Percentiles rank a stretch among this genome's conserved stretches.
Conservation (phyloP, 768 basidiomycete species). For the Rhizopogon vulgaris region DNA sequence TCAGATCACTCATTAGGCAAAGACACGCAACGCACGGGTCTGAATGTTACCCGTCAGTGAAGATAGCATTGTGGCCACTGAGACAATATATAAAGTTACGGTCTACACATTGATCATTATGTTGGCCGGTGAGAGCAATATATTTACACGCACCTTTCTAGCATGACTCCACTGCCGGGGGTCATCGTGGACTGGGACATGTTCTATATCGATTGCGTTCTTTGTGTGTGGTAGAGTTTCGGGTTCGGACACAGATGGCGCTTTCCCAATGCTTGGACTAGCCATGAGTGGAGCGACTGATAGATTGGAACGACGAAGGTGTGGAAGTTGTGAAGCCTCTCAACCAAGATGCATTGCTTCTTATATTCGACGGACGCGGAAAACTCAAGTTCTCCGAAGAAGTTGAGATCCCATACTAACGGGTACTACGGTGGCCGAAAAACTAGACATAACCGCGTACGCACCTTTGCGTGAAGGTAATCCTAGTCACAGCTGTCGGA, state of each 20-base stretch:
- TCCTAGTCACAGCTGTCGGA: too few species aligned
- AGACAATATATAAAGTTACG: slow-evolving; percentile 22
- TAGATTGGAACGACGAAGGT: not conserved
- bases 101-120: slow-evolving; percentile 10
- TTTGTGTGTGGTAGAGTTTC: not conserved
- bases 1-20: not conserved
- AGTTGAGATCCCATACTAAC: not conserved
- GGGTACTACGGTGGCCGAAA: not conserved
- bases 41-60: slow-evolving; percentile 24
- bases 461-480: not conserved
- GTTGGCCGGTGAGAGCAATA: not conserved
- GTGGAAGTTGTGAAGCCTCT: not conserved
- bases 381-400: not conserved
- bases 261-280: not conserved
- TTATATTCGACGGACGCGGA: not conserved
- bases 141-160: slow-evolving; percentile 41
- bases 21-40: slow-evolving; percentile 16
- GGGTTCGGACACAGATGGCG: not conserved
- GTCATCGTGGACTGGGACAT: slow-evolving; percentile 45
- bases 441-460: not conserved
- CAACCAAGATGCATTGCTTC: not conserved
- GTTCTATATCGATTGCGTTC: slow-evolving; percentile 27
- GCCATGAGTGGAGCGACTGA: not conserved
- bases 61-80: slow-evolving; percentile 17
- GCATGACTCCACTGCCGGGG: slow-evolving; percentile 52